A percentile compares a stretch with the other conserved stretches of the same genome.
Evolutionary conservation across 805 yeast genomes (phyloP).

Genomic region (Kregervanrija fluxuum): DNA sequence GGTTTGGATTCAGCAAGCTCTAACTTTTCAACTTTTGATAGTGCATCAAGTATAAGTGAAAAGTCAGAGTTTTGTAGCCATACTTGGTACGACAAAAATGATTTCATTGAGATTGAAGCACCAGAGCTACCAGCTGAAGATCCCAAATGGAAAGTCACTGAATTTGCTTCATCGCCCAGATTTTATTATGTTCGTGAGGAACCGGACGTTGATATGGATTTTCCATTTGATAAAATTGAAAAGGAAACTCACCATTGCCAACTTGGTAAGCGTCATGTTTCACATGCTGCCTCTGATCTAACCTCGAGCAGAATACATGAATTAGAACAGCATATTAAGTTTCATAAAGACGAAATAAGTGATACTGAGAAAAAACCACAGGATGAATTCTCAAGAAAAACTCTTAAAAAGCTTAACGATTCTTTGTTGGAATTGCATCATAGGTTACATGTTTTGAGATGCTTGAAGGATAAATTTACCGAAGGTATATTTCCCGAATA

Average conservation of each 20-base stretch:
- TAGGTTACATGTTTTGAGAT: constrained; percentile 18
- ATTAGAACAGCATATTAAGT: constrained; percentile 31
- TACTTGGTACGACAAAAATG: constrained; percentile 69
- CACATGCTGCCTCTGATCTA: constrained; percentile 42
- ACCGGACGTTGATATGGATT: constrained; percentile 34
- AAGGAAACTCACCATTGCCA: constrained; percentile 63
- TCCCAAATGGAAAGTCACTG: constrained; percentile 42
- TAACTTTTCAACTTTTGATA: constrained; percentile 13
- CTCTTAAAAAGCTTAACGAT: constrained; percentile 17
- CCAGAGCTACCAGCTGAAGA: constrained; percentile 30
- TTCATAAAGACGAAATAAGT: constrained; percentile 19
- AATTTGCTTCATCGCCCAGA: constrained; percentile 47
- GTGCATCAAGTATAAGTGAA: constrained; percentile 11
- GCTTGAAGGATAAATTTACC: constrained; percentile 18
- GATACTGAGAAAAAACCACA: constrained; percentile 12
- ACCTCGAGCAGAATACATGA: constrained; percentile 34
- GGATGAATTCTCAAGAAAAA: constrained; percentile 6
- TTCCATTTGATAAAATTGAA: constrained; percentile 48
- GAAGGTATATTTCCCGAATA: constrained; percentile 22
- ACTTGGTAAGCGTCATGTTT: constrained; percentile 48
- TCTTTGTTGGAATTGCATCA: constrained; percentile 27
- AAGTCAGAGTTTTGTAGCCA: constrained; percentile 10
- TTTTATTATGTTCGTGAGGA: constrained; percentile 54
- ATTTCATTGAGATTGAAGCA: constrained; percentile 63
- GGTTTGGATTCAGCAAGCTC: constrained; percentile 19